Percentiles rank a stretch among this genome's conserved stretches.
Evolutionary conservation across 257 asterid species (phyloP).

Genomic region (Agastache rugosa): DNA sequence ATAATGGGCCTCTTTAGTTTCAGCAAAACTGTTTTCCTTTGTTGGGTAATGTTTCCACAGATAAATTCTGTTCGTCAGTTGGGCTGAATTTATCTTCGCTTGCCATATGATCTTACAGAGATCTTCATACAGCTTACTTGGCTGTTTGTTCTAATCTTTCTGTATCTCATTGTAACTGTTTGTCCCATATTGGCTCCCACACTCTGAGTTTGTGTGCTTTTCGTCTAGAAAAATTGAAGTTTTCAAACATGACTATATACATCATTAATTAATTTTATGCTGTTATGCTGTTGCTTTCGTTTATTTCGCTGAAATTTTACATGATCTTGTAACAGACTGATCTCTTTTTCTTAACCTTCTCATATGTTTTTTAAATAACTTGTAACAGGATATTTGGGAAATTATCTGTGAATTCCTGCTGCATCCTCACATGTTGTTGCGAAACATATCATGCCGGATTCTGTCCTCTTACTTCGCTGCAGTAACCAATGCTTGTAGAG

Average conservation of each 20-base stretch:
- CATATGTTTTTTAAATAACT: slow-evolving; percentile 5
- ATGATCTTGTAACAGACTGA: background rate
- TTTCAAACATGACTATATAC: background rate
- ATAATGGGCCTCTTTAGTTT: background rate
- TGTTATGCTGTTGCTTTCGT: background rate
- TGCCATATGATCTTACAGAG: background rate
- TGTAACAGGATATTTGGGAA: slow-evolving; percentile 84
- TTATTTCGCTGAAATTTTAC: background rate
- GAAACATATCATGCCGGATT: slow-evolving; percentile 76
- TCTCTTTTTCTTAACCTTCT: slow-evolving; percentile 10
- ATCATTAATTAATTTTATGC: background rate
- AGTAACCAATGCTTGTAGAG: slow-evolving; percentile 48
- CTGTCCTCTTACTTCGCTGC: slow-evolving; percentile 60
- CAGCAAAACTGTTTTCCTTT: background rate
- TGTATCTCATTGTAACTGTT: too few species aligned
- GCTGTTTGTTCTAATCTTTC: background rate
- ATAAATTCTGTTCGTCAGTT: too few species aligned
- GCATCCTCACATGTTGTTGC: slow-evolving; percentile 91
- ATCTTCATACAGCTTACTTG: background rate
- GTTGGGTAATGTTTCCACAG: too few species aligned
- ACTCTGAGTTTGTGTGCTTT: background rate
- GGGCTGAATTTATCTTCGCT: background rate
- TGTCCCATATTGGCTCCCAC: too few species aligned
- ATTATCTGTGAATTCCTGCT: slow-evolving; percentile 65
- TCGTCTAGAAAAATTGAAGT: background rate